Evolutionary conservation across 2,329 filamentous ascomycete species (phyloP), one percentile per base, ranked within the genome.

Genomic region (Penicillium sp.): DNA sequence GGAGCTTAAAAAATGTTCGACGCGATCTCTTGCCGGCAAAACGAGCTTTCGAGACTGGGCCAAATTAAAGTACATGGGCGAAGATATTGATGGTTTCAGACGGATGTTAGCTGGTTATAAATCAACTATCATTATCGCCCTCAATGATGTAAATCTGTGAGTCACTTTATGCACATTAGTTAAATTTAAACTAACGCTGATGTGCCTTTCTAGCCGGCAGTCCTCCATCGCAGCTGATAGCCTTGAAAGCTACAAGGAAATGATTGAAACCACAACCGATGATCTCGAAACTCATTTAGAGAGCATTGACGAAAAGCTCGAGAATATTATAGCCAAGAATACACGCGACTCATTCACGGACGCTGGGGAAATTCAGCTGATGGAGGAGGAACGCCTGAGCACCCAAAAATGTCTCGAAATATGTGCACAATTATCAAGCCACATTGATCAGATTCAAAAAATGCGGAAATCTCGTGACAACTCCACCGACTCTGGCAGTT

Each of bases 21-120:
- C 68, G 42, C 72, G 67, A 45, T 79, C 76, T 37, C 66, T 62
- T 23, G 67, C 60, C 33, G 65, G 61, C 58, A 67, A 72, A 53
- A 69, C 71, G 23, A 81, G 75, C 64, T 79, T 81, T 64, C 73
- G 75, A 46, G 78, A 79, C 61, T 81, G 76, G 78, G 74, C 76
- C 5, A 77, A 70, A 63, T 61, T 81, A 46, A 74, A 61, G 57
- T 81, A 80, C 51, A 77, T 80, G 71, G 76, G 75, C 29, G 73
- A 79, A 43, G 70, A 79, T 59, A 75, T 81, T 45, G 72, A 75
- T 58, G 72, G 70, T 50, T 81, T 80, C 54, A 71, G 69, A 40
- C 63, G 71, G 23, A 61, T 77, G 40, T 60, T 81, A 33, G 71
- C 76, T 41, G 71, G 72, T 42, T 80, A 80, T 58, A 79, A 78